A percentile compares a stretch with the other conserved stretches of the same genome.
phyloP scores from a whole-genome alignment of 768 basidiomycete genomes.

The Strobilomyces confusus region DNA sequence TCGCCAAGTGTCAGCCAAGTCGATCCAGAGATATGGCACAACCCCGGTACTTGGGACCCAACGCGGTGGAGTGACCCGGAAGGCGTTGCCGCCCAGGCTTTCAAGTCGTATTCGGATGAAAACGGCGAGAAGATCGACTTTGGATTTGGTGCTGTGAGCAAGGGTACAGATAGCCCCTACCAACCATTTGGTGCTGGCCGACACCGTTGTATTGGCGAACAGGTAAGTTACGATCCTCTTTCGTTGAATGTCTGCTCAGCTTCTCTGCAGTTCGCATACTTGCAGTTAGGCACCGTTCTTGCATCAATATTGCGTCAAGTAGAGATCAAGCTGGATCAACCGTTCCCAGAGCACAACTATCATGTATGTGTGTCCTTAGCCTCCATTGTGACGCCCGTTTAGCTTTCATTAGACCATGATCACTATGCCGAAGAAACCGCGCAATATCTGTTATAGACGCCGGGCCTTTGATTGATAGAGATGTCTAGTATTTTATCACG shows the following conservation, averaged over 20 bases:
- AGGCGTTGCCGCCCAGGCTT: slow-evolving; percentile 77
- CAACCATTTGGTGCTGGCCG: slow-evolving; percentile 97
- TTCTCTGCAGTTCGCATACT: slow-evolving; percentile 74
- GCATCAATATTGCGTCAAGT: slow-evolving; percentile 71
- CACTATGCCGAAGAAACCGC: slow-evolving; percentile 74
- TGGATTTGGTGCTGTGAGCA: slow-evolving; percentile 92
- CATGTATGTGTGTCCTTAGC: slow-evolving; percentile 52
- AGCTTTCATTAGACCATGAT: slow-evolving; percentile 76
- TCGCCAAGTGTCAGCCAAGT: slow-evolving; percentile 85
- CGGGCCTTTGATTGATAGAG: slow-evolving; percentile 47
- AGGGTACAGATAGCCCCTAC: slow-evolving; percentile 94
- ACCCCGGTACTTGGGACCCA: slow-evolving; percentile 72
- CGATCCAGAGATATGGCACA: slow-evolving; percentile 80
- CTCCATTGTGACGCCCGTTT: slow-evolving; percentile 4
- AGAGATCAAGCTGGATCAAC: slow-evolving; percentile 60
- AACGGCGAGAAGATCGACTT: slow-evolving; percentile 90
- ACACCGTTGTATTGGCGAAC: slow-evolving; percentile 93
- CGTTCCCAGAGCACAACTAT: slow-evolving; percentile 83
- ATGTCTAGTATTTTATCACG: slow-evolving; percentile 1
- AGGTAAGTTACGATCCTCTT: slow-evolving; percentile 38
- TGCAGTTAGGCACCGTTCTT: slow-evolving; percentile 86
- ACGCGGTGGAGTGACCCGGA: slow-evolving; percentile 81
- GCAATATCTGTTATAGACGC: slow-evolving; percentile 62
- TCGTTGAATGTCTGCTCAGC: slow-evolving; percentile 3
- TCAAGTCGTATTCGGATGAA: slow-evolving; percentile 69